Evolutionary conservation across 176 grass and related monocot genomes (phyloP).

Genomic region (Poa annua): DNA sequence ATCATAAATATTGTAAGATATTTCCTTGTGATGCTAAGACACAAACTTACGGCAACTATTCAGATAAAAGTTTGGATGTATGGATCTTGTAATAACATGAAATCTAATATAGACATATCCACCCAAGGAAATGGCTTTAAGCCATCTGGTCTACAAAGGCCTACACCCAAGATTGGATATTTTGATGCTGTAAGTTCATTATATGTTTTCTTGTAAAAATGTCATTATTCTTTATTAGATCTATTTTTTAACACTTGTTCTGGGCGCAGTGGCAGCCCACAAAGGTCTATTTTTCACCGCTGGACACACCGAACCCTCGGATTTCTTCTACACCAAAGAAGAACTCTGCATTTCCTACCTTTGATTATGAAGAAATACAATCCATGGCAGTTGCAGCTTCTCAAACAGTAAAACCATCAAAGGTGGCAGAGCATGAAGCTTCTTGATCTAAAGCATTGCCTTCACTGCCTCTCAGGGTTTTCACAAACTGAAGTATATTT

Average conservation of each 20-base stretch:
- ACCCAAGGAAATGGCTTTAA: slow-evolving; percentile 53
- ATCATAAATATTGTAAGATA: too few relatives aligned
- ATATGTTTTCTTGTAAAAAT: slow-evolving; percentile 18
- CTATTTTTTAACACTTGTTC: slow-evolving; percentile 42
- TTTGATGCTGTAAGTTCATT: slow-evolving; percentile 76
- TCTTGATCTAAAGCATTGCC: not conserved
- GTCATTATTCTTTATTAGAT: slow-evolving; percentile 2
- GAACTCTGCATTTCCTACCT: not conserved
- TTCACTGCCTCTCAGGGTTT: not conserved
- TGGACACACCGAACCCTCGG: slow-evolving; percentile 16
- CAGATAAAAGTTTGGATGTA: too few relatives aligned
- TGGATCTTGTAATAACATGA: not conserved
- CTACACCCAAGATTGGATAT: slow-evolving; percentile 77
- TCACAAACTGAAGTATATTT: not conserved
- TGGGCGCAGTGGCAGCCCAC: slow-evolving; percentile 32
- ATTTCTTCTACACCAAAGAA: slow-evolving; percentile 32
- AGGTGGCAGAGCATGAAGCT: not conserved
- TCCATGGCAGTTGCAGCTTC: slow-evolving; percentile 1
- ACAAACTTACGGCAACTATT: too few relatives aligned
- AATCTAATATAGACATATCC: not conserved
- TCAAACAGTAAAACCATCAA: slow-evolving; percentile 17
- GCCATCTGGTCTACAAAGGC: slow-evolving; percentile 72
- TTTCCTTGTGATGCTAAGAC: too few relatives aligned
- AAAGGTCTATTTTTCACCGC: slow-evolving; percentile 19
- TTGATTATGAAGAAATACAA: slow-evolving; percentile 22